Base-by-base conservation (phyloP, 345 rosid species). In the Pistacia atlantica region DNA sequence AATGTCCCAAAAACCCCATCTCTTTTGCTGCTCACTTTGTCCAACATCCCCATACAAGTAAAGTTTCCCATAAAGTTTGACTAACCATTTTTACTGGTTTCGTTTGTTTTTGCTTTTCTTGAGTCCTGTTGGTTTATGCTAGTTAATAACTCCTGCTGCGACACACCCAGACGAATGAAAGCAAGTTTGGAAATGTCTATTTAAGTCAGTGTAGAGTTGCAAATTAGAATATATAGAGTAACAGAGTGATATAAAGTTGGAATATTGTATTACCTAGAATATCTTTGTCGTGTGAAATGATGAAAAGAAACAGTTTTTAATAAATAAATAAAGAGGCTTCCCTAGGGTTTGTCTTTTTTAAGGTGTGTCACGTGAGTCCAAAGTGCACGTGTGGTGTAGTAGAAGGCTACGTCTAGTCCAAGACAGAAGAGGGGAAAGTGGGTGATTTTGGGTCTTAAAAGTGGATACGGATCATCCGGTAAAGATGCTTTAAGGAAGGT, bases 281-380 rank as follows among this genome's bases (percentile, higher is more conserved):
- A 81, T 87, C 85, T 83, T 80, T 83, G 86, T 85, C 86, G 79
- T 80, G 80, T 80, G 86, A 75, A 77, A 87, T 83, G 75, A 73
- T 80, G 45, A 22, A 3, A 38, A 38, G 45, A 38, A 38, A 38
- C 6, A 42, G 8, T 42, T 42, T 38, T 38, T 38, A 38, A 3
- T 7, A 67, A 46, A 35, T 46, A 61, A 66, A 72, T 3, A 38
- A 38, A 38, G 7, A 38, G 7, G 7, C 4, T 31, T 31, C 42
- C 42, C 42, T 38, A 38, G 42, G 42, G 42, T 42, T 77, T 82
- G 82, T 75, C 84, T 22, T 70, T 78, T 81, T 70, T 57, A 17
- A 52, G 45, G 54, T 4, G 56, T 72, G 66, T 74, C 88, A 84
- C 85, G 88, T 81, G 91, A 86, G 59, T 49, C 56, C 68, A 46